A percentile compares a stretch with the other conserved stretches of the same genome.
These are phyloP conservation scores for Alloascoidea hylecoeti DNA, from an alignment of 805 yeast species.

Conservation along the genomic window DNA sequence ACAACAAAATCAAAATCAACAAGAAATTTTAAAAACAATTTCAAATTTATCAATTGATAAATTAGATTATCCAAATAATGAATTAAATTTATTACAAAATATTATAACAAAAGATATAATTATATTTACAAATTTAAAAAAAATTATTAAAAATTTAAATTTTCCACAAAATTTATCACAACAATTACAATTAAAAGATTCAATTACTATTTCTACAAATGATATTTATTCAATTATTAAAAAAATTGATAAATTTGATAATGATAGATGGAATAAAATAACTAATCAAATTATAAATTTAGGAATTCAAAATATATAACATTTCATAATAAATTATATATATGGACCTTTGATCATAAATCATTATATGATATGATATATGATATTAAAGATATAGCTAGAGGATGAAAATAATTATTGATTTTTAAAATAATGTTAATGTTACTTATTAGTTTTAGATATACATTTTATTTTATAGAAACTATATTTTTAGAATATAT, in stretches of 20 bases:
- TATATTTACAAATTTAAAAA: background rate
- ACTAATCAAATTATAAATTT: no score
- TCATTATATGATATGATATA: no score
- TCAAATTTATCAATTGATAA: background rate
- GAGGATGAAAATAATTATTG: no score
- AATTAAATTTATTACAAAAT: constrained; percentile 3
- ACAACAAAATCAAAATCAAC: background rate
- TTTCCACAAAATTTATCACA: no score
- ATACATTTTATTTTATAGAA: no score
- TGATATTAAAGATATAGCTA: no score
- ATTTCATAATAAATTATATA: no score
- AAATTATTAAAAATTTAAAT: background rate
- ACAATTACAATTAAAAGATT: background rate
- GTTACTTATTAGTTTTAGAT: no score
- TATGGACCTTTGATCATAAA: no score
- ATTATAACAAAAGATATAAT: constrained; percentile 6
- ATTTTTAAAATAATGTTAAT: no score
- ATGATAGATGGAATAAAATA: background rate
- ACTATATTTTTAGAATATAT: no score
- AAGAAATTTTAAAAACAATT: background rate
- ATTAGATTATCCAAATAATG: background rate
- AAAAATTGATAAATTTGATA: background rate
- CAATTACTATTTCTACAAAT: background rate
- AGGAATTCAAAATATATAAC: no score
- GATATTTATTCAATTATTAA: background rate